Conservation (phyloP, 768 basidiomycete genomes). For the Boletus subcaerulescens region DNA sequence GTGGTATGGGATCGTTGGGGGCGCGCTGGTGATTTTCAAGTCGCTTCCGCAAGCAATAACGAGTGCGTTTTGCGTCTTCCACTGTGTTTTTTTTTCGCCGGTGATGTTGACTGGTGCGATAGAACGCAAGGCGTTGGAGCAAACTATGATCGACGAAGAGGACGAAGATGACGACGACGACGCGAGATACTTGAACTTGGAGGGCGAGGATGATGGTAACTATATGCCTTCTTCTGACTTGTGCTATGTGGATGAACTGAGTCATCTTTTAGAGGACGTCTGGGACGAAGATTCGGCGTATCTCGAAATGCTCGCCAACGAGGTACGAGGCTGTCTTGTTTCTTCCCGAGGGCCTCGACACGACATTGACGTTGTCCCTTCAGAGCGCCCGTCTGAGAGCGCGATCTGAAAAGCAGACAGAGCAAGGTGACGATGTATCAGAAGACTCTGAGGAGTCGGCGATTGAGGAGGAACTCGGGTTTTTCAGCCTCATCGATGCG, state of each 20-base stretch:
- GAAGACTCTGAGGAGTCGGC: slow-evolving; percentile 52
- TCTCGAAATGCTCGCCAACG: slow-evolving; percentile 79
- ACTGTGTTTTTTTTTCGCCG: neutral
- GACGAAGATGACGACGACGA: slow-evolving; percentile 52
- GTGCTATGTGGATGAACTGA: neutral
- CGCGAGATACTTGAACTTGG: slow-evolving; percentile 51
- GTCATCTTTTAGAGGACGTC: slow-evolving; percentile 60
- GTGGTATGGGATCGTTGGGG: slow-evolving; percentile 74
- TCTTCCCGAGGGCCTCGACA: neutral
- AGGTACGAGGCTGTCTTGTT: slow-evolving; percentile 42
- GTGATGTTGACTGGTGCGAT: slow-evolving; percentile 4
- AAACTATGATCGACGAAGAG: slow-evolving; percentile 41
- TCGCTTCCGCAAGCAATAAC: slow-evolving; percentile 73
- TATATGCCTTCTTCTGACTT: slow-evolving; percentile 2
- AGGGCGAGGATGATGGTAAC: slow-evolving; percentile 60
- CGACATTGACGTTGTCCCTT: neutral
- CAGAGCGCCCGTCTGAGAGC: slow-evolving; percentile 75
- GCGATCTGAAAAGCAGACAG: slow-evolving; percentile 44
- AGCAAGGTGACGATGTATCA: slow-evolving; percentile 30
- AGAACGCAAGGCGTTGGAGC: slow-evolving; percentile 64
- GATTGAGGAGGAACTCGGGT: slow-evolving; percentile 81
- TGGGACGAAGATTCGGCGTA: slow-evolving; percentile 91
- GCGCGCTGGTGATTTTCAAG: slow-evolving; percentile 71
- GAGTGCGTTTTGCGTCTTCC: slow-evolving; percentile 40
- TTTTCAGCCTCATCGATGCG: slow-evolving; percentile 78